Evolutionary conservation across 208 protist genomes (phyloP).

Genomic region (Trypanosoma scelopori): DNA sequence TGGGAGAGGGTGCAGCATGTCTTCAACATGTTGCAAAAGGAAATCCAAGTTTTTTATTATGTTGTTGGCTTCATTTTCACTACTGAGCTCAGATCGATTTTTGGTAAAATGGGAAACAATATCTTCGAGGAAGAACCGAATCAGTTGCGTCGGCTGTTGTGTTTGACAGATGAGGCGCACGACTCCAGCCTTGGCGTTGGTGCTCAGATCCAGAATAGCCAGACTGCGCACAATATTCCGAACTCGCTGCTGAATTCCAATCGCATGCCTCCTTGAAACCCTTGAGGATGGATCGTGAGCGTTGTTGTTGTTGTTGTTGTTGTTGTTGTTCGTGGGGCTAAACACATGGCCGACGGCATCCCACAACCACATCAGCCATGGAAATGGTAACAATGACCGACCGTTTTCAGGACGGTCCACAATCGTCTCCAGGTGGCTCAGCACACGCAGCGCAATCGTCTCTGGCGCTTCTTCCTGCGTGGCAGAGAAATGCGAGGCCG

Average conservation of each 20-base stretch:
- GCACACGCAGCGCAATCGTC: conserved; percentile 50
- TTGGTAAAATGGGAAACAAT: conserved; percentile 63
- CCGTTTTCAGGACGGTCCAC: conserved; percentile 66
- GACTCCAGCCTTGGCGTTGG: conserved; percentile 54
- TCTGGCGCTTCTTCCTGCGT: conserved; percentile 41
- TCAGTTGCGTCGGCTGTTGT: conserved; percentile 40
- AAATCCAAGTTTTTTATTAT: conserved; percentile 77
- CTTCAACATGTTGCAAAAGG: conserved; percentile 65
- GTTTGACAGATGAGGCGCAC: conserved; percentile 47
- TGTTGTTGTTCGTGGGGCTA: not conserved
- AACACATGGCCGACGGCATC: conserved; percentile 50
- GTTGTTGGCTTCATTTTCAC: conserved; percentile 50
- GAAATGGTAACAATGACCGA: conserved; percentile 53
- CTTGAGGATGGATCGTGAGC: too few species aligned
- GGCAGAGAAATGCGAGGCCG: conserved; percentile 5
- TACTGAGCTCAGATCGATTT: conserved; percentile 33
- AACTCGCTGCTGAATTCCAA: conserved; percentile 42
- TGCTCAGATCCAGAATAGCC: conserved; percentile 67
- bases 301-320: not conserved
- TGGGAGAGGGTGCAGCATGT: conserved; percentile 56
- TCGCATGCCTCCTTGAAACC: conserved; percentile 13
- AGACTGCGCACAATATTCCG: conserved; percentile 71
- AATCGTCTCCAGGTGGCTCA: conserved; percentile 81
- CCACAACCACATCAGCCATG: conserved; percentile 87
- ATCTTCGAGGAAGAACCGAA: conserved; percentile 75